Evolutionary conservation across 495 filamentous ascomycete genomes (phyloP), one percentile per base, ranked within the genome.

Genomic region (Cercophora scortea): DNA sequence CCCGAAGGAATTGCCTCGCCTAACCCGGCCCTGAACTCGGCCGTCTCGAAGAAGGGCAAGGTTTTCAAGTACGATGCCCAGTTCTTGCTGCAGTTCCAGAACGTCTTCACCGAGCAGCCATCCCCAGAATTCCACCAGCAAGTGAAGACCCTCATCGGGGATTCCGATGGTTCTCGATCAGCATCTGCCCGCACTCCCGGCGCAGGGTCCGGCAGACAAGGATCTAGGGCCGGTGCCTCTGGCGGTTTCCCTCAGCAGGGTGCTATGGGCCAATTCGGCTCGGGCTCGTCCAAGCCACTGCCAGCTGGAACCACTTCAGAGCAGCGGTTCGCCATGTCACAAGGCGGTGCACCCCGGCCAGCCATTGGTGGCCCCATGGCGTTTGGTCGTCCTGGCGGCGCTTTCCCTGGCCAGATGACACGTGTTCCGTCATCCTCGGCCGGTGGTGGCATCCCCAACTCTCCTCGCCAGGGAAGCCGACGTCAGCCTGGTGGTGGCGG

Each of bases 11-110:
- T 96, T 61, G 81, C 72, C 13, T 95, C 92, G 38, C 93, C 93
- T 8, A 96, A 96, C 64, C 88, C 91, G 6, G 87, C 91, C 8
- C 72, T 97, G 43, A 99, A 96, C 62, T 71, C 79, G 32, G 83
- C 74, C 44, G 84, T 86, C 15, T 78, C 86, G 5, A 80, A 76
- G 51, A 86, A 86, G 56, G 82, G 85, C 58, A 90, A 87, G 62
- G 75, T 75, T 17, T 95, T 95, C 78, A 88, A 91, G 63, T 99
- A 99, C 71, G 89, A 96, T 66, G 87, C 87, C 52, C 82, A 89
- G 45, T 99, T 99, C 78, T 74, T 99, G 69, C 76, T 97, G n/a
- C 94, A 99, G 63, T 99, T 99, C 78, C 85, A 96, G 73, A 72
- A 74, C 48, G 88, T 90, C 2, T 99, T 95, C 71, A 93, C 85